These are phyloP conservation scores for Septoria petroselini DNA, from an alignment of 2,329 filamentous ascomycete genomes.

Conservation along the genomic window DNA sequence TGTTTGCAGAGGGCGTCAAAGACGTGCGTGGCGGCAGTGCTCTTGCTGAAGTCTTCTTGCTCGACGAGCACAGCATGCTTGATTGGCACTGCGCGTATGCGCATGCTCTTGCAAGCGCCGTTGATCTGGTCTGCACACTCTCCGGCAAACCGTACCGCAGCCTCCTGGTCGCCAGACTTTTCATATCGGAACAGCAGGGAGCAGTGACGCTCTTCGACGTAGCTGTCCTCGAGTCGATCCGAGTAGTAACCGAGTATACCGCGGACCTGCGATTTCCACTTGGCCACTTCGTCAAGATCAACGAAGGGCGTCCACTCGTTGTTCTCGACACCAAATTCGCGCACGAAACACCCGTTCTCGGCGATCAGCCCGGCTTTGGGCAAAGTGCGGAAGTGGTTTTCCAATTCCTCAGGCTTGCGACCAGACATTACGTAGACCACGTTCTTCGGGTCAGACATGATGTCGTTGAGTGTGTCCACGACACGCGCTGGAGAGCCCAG, in stretches of 20 bases:
- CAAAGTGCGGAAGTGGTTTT: constrained; percentile 78
- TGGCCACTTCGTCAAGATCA: constrained; percentile 64
- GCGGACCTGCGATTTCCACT: constrained; percentile 81
- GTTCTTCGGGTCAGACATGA: constrained; percentile 76
- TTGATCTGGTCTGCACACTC: constrained; percentile 96
- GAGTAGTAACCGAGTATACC: constrained; percentile 84
- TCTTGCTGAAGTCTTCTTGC: constrained; percentile 82
- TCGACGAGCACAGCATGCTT: constrained; percentile 79
- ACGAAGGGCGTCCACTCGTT: constrained; percentile 75
- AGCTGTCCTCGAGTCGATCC: constrained; percentile 82
- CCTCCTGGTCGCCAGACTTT: constrained; percentile 71
- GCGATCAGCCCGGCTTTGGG: constrained; percentile 84
- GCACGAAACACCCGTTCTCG: constrained; percentile 90
- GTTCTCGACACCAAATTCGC: constrained; percentile 56
- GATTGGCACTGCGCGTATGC: constrained; percentile 76
- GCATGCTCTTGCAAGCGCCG: constrained; percentile 79
- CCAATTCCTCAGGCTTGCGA: constrained; percentile 80
- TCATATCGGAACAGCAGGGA: constrained; percentile 89
- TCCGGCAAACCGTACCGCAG: constrained; percentile 73
- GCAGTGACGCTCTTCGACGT: constrained; percentile 87
- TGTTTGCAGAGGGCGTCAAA: constrained; percentile 50
- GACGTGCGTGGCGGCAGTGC: constrained; percentile 72
- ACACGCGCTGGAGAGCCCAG: constrained; percentile 82
- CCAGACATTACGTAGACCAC: constrained; percentile 93
- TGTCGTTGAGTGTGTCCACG: constrained; percentile 75